These are phyloP conservation scores for Termitomyces sp. DNA, from an alignment of 768 basidiomycete species.

Conservation along the genomic window DNA sequence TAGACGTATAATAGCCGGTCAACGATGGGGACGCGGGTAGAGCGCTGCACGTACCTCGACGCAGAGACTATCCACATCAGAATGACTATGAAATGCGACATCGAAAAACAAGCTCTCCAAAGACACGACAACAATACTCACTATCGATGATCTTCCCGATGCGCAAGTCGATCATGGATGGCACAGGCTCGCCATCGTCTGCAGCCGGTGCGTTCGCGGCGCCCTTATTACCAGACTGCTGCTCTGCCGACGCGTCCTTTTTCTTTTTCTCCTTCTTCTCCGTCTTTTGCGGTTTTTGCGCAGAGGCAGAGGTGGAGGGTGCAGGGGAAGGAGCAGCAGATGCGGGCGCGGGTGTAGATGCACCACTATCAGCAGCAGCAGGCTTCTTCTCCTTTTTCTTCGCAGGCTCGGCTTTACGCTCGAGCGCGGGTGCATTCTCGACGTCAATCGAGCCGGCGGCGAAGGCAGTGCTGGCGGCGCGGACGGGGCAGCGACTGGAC, in stretches of 20 bases:
- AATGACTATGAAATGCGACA: conserved; percentile 52
- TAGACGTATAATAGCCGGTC: neutral
- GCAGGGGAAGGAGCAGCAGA: too few species aligned
- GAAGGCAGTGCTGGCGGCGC: conserved; percentile 43
- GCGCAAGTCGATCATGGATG: conserved; percentile 95
- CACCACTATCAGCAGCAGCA: conserved; percentile 23
- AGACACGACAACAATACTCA: too few species aligned
- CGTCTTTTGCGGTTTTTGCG: conserved; percentile 53
- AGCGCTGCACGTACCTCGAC: conserved; percentile 62
- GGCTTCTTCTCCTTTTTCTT: conserved; percentile 75
- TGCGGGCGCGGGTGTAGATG: conserved; percentile 17
- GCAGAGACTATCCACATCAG: conserved; percentile 97
- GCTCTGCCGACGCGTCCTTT: conserved; percentile 21
- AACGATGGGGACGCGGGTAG: neutral
- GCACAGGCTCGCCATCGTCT: conserved; percentile 78
- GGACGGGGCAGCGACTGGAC: conserved; percentile 71
- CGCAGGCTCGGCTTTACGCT: conserved; percentile 64
- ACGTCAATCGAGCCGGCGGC: conserved; percentile 66
- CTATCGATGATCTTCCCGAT: conserved; percentile 94
- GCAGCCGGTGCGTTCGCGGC: too few species aligned
- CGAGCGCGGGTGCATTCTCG: conserved; percentile 64
- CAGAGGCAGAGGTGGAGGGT: conserved; percentile 16
- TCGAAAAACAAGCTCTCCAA: neutral
- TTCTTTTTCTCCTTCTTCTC: conserved; percentile 48
- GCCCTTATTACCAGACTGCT: conserved; percentile 19